These are phyloP conservation scores for Hortiboletus rubellus DNA, from an alignment of 1,284 basidiomycete genomes.

Conservation along the genomic window DNA sequence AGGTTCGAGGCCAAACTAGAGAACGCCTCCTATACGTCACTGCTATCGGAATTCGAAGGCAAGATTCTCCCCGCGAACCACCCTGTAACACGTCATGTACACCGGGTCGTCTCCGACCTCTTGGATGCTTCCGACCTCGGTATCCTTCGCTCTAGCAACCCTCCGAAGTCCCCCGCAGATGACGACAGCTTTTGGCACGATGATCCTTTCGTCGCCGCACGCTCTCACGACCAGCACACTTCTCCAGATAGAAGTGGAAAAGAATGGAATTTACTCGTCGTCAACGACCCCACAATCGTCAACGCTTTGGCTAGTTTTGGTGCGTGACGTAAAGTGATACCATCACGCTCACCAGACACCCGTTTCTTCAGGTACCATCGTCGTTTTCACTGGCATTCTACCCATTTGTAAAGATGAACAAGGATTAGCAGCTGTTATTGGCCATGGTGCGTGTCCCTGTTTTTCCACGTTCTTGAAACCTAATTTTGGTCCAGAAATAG, in stretches of 20 bases:
- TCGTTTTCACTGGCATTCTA: conserved; percentile 90
- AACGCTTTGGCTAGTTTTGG: conserved; percentile 85
- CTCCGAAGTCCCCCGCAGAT: conserved; percentile 3
- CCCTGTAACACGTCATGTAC: conserved; percentile 64
- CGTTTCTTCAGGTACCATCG: conserved; percentile 57
- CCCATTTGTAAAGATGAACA: conserved; percentile 78
- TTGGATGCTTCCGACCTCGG: conserved; percentile 75
- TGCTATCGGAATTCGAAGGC: conserved; percentile 55
- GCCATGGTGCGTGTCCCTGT: conserved; percentile 65
- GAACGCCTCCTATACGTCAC: conserved; percentile 49
- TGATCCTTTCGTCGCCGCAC: conserved; percentile 24
- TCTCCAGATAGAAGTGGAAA: conserved; percentile 35
- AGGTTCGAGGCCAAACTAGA: conserved; percentile 59
- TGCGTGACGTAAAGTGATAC: conserved; percentile 28
- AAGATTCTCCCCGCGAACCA: conserved; percentile 71
- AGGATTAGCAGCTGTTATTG: conserved; percentile 84
- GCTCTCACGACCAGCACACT: conserved; percentile 22
- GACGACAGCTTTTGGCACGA: conserved; percentile 24
- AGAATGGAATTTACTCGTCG: conserved; percentile 80
- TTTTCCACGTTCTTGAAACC: not conserved
- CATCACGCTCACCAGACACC: not conserved
- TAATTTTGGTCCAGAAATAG: conserved; percentile 61
- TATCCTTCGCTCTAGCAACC: conserved; percentile 16
- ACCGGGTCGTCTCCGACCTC: conserved; percentile 70
- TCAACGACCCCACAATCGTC: conserved; percentile 69